Evolutionary conservation across 2,329 filamentous ascomycete species (phyloP), one percentile per base, ranked within the genome.

Genomic region (Calonectria hawksworthii): DNA sequence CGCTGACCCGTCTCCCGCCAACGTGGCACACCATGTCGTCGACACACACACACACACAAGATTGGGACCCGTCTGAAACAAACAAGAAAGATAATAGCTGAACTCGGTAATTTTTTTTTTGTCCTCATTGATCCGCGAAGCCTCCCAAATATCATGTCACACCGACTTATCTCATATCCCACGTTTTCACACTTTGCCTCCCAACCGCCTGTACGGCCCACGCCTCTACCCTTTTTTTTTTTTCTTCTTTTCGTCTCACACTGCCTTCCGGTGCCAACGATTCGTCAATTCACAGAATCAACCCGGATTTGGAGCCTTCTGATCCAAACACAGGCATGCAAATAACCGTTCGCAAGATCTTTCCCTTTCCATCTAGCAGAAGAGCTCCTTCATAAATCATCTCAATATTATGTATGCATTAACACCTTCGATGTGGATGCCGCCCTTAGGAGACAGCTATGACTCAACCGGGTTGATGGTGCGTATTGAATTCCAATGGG

Each of bases 371-470:
- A 63, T 11, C 36, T 13, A 11, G 23, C 56, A 10, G 23, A 26
- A 38, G 13, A 41, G 10, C n/a, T 30, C 34, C 23, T 28, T 44
- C 54, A 41, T 44, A 32, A 41, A 14, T 52, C 51, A 32, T 61
- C n/a, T 41, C 23, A 41, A 52, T 28, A 54, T 65, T 70, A 51
- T 61, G 21, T 72, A 56, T 68, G 51, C 59, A 67, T 68, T 68
- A 61, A 67, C 18, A 34, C 30, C 26, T 41, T 28, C 16, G n/a
- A 21, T 28, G 38, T 13, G 36, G 30, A 47, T 54, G 34, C 26
- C 16, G 36, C 21, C 30, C 51, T 34, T n/a, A 2, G 23, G 34
- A 21, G 38, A 32, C 44, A 14, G 16, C 28, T 23, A 16, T 47
- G 32, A 23, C 50, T 56, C 5, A 18, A n/a, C 34, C 21, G 34